Base-by-base conservation (phyloP, 441 rosid genomes). In the Capsella rubella region DNA sequence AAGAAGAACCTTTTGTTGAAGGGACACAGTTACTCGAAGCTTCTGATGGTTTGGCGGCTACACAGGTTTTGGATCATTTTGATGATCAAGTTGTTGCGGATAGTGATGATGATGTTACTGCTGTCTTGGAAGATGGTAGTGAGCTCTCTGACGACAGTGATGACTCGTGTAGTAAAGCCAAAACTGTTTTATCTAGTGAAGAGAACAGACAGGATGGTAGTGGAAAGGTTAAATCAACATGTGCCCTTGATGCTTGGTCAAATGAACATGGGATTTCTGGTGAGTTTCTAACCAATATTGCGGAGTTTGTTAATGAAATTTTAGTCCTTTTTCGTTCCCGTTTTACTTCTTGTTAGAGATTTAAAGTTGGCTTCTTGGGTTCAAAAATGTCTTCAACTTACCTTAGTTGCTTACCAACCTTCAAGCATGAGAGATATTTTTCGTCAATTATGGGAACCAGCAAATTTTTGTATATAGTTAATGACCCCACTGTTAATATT, bases 1-100 rank as follows among this genome's bases (percentile, higher is more conserved):
- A 86, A 82, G 81, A 79, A 39, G 58, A 84, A 45, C 25, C 70
- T 31, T 3, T 83, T 28, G 80, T 53, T 4, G 72, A 59, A 13
- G 90, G 80, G 65, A 81, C 83, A 3, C 84, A 86, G 66, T 68
- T 77, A 5, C 42, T 87, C 29, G 85, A 82, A 53, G 74, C 43
- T 54, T 79, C 42, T 2, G 86, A 81, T 73, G 75, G 78, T 54
- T 3, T 64, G 50, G 81, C 71, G 50, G 81, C 71, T 42, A 87
- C 92, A 0, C 91, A 84, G 63, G 39, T 82, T 51, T 27, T 86
- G n/a, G 87, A 84, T 73, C 84, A 59, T 63, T 82, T 62, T 50
- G 79, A 71, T 57, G 53, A 62, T 32, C 70, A 68, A 28, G 68
- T 71, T 39, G 81, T 69, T 10, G 28, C 31, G 25, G 84, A 81